phyloP scores from a whole-genome alignment of 306 rosid species.

The Alnus rubra region DNA sequence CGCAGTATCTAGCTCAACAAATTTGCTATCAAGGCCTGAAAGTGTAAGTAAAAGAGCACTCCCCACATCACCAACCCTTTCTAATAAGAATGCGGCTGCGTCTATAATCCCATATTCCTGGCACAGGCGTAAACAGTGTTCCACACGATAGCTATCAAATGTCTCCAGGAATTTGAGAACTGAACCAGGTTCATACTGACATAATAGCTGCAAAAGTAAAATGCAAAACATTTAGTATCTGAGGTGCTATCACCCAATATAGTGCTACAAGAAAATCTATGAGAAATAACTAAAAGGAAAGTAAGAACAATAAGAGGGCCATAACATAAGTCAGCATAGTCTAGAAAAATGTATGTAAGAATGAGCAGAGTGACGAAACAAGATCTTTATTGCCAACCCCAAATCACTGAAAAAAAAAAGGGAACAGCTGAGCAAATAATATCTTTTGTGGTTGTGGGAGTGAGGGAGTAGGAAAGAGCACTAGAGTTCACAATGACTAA shows the following conservation, averaged over 20 bases:
- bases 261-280: neutral
- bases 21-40: constrained; percentile 74
- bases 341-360: neutral
- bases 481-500: constrained; percentile 11
- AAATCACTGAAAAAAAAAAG: constrained; percentile 4
- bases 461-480: constrained; percentile 17
- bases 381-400: constrained; percentile 20
- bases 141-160: constrained; percentile 93
- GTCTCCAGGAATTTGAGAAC: constrained; percentile 92
- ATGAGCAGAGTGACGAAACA: constrained; percentile 2
- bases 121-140: constrained; percentile 84
- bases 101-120: constrained; percentile 80
- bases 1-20: constrained; percentile 74
- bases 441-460: neutral
- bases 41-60: constrained; percentile 86
- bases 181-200: constrained; percentile 79
- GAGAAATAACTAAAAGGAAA: constrained; percentile 1
- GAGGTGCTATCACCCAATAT: neutral
- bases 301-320: constrained; percentile 8
- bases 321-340: neutral
- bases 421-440: neutral
- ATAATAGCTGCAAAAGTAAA: constrained; percentile 67
- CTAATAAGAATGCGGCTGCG: constrained; percentile 91
- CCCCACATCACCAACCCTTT: constrained; percentile 95
- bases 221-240: constrained; percentile 12